Conservation (phyloP, 2,329 filamentous ascomycete genomes). For the Ophiocordyceps australis region DNA sequence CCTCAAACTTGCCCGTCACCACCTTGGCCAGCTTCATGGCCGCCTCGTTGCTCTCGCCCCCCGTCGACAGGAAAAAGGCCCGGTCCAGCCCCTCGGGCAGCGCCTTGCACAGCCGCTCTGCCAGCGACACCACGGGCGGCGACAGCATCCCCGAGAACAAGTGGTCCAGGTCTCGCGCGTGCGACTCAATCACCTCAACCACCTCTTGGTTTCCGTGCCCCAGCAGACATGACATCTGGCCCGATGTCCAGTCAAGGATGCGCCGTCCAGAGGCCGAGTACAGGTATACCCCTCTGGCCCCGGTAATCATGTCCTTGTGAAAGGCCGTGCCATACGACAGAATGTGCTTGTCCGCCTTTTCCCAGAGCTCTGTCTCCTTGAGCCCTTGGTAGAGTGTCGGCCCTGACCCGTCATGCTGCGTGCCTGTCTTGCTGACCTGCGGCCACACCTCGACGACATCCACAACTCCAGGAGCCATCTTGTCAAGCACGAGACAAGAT, state of each 20-base stretch:
- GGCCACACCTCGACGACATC: too few species aligned
- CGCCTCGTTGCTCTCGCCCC: constrained; percentile 38
- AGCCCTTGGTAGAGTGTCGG: constrained; percentile 6
- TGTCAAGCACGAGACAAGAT: too few species aligned
- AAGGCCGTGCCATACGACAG: constrained; percentile 9
- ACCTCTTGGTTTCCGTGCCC: constrained; percentile 41
- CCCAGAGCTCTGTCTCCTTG: constrained; percentile 6
- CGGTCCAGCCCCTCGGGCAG: constrained; percentile 31
- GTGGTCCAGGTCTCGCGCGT: constrained; percentile 35
- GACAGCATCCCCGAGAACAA: constrained; percentile 40
- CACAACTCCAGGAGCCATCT: too few species aligned
- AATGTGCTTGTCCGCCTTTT: constrained; percentile 8
- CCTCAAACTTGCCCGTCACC: constrained; percentile 46
- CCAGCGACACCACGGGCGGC: constrained; percentile 35
- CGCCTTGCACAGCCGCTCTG: constrained; percentile 26
- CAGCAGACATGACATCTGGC: constrained; percentile 40
- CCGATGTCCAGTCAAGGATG: constrained; percentile 40
- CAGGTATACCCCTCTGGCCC: constrained; percentile 22
- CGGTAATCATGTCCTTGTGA: constrained; percentile 18
- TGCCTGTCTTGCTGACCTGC: too few species aligned
- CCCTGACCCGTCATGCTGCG: too few species aligned
- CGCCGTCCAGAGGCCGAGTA: constrained; percentile 23
- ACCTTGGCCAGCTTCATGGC: constrained; percentile 47
- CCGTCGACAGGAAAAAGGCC: constrained; percentile 39
- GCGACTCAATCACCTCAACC: constrained; percentile 27